Evolutionary conservation across 768 basidiomycete genomes (phyloP).

Genomic region (Auricularia sp.): DNA sequence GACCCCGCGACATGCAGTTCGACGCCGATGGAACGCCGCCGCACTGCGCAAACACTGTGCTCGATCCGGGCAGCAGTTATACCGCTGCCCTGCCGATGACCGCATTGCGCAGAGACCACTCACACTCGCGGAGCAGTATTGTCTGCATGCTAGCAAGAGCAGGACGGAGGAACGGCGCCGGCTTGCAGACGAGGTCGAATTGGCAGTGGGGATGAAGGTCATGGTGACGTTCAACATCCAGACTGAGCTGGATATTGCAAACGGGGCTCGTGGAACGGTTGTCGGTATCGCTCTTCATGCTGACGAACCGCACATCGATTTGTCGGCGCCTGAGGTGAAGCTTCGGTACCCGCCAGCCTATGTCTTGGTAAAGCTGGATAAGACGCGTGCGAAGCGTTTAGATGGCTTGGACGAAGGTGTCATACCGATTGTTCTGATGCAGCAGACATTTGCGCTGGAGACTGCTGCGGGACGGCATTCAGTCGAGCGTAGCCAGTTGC

Average conservation of each 20-base stretch:
- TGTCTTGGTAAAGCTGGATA: constrained; percentile 14
- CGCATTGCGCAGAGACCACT: constrained; percentile 7
- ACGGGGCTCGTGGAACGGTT: constrained; percentile 29
- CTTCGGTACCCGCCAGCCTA: constrained; percentile 21
- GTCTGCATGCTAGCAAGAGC: too few species aligned
- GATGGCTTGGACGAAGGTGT: constrained; percentile 3
- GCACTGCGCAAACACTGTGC: constrained; percentile 16
- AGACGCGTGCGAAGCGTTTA: constrained; percentile 7
- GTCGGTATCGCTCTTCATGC: constrained; percentile 24
- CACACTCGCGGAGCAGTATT: neutral
- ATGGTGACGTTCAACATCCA: constrained; percentile 30
- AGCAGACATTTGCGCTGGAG: constrained; percentile 12
- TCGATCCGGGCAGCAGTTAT: constrained; percentile 16
- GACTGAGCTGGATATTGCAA: constrained; percentile 31
- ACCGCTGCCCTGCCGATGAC: constrained; percentile 24
- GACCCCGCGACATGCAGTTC: constrained; percentile 27
- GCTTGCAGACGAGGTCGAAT: constrained; percentile 12
- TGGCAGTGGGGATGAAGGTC: constrained; percentile 28
- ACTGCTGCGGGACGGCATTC: constrained; percentile 1
- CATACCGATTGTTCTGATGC: constrained; percentile 2
- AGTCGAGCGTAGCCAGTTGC: constrained; percentile 21
- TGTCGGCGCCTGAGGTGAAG: constrained; percentile 3
- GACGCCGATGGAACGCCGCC: constrained; percentile 28
- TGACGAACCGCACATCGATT: constrained; percentile 14
- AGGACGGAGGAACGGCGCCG: too few species aligned